Evolutionary conservation across 2,329 filamentous ascomycete species (phyloP).

Genomic region (Arthroderma sp.): DNA sequence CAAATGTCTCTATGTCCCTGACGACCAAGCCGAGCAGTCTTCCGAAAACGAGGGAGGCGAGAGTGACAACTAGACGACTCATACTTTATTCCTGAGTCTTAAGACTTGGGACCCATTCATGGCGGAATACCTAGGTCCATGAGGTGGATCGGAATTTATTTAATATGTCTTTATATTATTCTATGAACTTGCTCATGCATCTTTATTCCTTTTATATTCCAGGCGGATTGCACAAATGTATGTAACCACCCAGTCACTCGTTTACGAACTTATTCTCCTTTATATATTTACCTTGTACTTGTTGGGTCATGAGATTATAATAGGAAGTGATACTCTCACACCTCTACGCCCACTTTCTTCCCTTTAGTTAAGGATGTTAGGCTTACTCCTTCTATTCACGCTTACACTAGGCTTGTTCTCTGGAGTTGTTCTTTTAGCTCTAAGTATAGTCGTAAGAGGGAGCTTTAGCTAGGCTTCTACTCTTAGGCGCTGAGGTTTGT

Average conservation of each 20-base stretch:
- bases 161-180: not conserved
- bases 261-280: not conserved
- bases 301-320: not conserved
- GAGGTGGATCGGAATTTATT: too few relatives aligned
- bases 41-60: not conserved
- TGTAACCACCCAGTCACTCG: not conserved
- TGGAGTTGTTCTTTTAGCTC: too few relatives aligned
- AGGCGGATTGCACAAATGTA: not conserved
- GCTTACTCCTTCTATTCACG: too few relatives aligned
- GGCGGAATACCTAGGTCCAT: not conserved
- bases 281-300: not conserved
- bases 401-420: too few relatives aligned
- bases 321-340: too few relatives aligned
- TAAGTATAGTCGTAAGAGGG: too few relatives aligned
- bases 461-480: too few relatives aligned
- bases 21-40: not conserved
- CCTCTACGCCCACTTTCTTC: too few relatives aligned
- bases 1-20: not conserved
- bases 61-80: not conserved
- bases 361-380: too few relatives aligned
- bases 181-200: not conserved
- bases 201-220: not conserved
- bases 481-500: too few relatives aligned
- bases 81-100: not conserved
- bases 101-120: not conserved